Base-by-base conservation (phyloP, 192 early-diverging fungal genomes). In the Dispira simplex region DNA sequence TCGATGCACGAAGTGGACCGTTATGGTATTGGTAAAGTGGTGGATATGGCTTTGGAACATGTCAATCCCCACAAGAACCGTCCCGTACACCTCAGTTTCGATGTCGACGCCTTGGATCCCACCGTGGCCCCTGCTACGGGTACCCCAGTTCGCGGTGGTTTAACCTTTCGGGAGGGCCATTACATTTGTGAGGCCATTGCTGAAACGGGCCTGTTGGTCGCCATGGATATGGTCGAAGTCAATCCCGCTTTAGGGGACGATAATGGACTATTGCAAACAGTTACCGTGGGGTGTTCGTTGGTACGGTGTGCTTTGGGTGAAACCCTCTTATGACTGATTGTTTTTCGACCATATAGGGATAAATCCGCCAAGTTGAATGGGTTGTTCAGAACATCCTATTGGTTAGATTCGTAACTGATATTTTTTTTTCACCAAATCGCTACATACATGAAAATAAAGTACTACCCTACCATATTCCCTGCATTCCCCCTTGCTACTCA, bases 1-100 rank as follows among this genome's bases (percentile, higher is more conserved):
- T 87, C 86, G 44, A 98, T 98, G 95, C 88, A 91, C 71, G 89
- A 98, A 52, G 90, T 98, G 11, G 95, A 98, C 77, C 83, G 83
- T 67, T 83, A 89, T 71, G 95, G 95, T 11, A 98, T 98, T 67
- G 90, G 89, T 53, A 81, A 82, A 56, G 84, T 98, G 12, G 82
- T 98, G 44, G 89, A 98, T 63, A 89, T 91, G 85, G 92, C 91
- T 23, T 69, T 95, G 57, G 88, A 95, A 65, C 86, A 90, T 60
- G 85, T 98, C 63, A 89, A 90, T 70, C 81, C 78, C 43, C 74
- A 83, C 55, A 70, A 80, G 44, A 75, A 82, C 26, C 78, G 73
- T 32, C 91, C 91, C 12, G 85, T 95, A 64, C 93, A 95, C 69
- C 77, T 95, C 55, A 85, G 81, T 68, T 97, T 92, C 66, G 95